phyloP scores from a whole-genome alignment of 805 yeast species.

The Candida germanica region DNA sequence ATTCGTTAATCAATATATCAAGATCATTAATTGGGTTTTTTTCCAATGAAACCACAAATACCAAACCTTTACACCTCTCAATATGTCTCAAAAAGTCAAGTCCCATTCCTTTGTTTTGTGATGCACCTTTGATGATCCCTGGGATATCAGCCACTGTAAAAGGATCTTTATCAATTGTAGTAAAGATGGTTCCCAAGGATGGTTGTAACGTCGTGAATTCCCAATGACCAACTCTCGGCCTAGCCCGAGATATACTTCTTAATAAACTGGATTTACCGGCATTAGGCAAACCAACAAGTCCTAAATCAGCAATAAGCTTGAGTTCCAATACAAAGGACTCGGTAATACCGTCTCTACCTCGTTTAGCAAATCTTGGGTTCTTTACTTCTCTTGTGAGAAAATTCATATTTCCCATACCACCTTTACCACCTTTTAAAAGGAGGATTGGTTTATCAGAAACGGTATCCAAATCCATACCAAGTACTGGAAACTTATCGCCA shows the following conservation, averaged over 20 bases:
- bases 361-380: slow-evolving; percentile 85
- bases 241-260: slow-evolving; percentile 82
- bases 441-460: slow-evolving; percentile 66
- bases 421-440: slow-evolving; percentile 79
- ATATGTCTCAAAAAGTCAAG: slow-evolving; percentile 87
- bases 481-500: slow-evolving; percentile 70
- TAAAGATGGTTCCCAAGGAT: slow-evolving; percentile 79
- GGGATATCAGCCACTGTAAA: slow-evolving; percentile 98
- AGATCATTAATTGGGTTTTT: slow-evolving; percentile 66
- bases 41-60: slow-evolving; percentile 80
- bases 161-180: slow-evolving; percentile 59
- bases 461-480: slow-evolving; percentile 71
- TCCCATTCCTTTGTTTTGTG: slow-evolving; percentile 86
- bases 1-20: slow-evolving; percentile 58
- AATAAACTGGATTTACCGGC: slow-evolving; percentile 93
- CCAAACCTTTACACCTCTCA: slow-evolving; percentile 87
- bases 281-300: slow-evolving; percentile 92
- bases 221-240: slow-evolving; percentile 95
- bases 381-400: slow-evolving; percentile 79
- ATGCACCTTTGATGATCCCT: slow-evolving; percentile 89
- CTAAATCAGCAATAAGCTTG: slow-evolving; percentile 87
- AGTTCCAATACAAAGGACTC: slow-evolving; percentile 75
- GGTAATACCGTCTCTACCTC: slow-evolving; percentile 69
- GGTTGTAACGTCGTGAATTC: slow-evolving; percentile 94
- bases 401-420: slow-evolving; percentile 97